These are phyloP conservation scores for Yarrowia deformans DNA, from an alignment of 805 yeast genomes.

Conservation along the genomic window DNA sequence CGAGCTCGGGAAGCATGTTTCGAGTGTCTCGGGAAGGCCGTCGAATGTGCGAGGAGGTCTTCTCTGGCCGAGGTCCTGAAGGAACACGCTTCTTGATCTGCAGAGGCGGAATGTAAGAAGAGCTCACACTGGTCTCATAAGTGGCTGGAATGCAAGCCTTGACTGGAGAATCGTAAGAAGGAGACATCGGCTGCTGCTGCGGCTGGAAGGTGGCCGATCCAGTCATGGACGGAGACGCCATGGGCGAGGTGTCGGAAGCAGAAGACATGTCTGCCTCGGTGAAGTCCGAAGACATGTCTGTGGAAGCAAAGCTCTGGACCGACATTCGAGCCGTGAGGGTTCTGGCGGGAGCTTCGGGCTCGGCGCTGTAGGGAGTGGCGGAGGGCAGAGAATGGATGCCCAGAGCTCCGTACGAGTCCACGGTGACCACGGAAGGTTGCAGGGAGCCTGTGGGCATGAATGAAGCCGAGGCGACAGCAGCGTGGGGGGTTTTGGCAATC, in stretches of 20 bases:
- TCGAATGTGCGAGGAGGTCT: background rate
- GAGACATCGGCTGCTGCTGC: too few species aligned
- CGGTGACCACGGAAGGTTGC: conserved; percentile 30
- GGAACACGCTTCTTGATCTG: conserved; percentile 26
- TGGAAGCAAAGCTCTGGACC: conserved; percentile 31
- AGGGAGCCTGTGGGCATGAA: conserved; percentile 31
- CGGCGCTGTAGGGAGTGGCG: conserved; percentile 2
- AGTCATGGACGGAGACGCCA: conserved; percentile 6
- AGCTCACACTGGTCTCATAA: conserved; percentile 6
- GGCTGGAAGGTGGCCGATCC: background rate
- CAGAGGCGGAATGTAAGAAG: conserved; percentile 14
- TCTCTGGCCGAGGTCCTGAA: conserved; percentile 40
- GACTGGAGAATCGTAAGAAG: background rate
- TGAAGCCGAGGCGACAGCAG: conserved; percentile 9
- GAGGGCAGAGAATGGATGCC: conserved; percentile 29
- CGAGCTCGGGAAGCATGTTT: conserved; percentile 7
- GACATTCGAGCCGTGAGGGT: conserved; percentile 23
- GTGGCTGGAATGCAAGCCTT: conserved; percentile 15
- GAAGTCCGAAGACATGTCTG: conserved; percentile 36
- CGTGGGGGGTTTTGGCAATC: conserved; percentile 25
- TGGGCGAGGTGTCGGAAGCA: conserved; percentile 23
- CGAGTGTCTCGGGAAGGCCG: background rate
- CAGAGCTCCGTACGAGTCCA: conserved; percentile 24
- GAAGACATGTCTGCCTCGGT: conserved; percentile 30
- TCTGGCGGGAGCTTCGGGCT: background rate